Evolutionary conservation across 2,329 filamentous ascomycete genomes (phyloP), one percentile per base, ranked within the genome.

Genomic region (Exophiala bonariae): DNA sequence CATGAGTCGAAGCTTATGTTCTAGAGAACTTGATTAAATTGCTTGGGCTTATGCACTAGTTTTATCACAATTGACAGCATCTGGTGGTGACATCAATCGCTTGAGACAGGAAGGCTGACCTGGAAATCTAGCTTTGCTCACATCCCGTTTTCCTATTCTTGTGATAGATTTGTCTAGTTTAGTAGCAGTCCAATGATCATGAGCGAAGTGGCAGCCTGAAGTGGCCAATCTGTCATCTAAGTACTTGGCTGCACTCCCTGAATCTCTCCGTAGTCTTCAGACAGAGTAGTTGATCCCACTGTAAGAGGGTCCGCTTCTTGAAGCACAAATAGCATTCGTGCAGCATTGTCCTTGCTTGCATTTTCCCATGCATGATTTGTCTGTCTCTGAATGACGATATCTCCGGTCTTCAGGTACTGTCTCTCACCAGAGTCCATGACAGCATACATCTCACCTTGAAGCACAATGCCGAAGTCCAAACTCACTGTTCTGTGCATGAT

Each of bases 401-500:
- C 78, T 2, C 78, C 78, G 3, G 68, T 63, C 34, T 64, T 62
- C 67, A 81, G 62, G 17, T 64, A 45, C 34, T 67, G 66, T 43
- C 62, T 68, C 49, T 74, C 75, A 1, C 78, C 77, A 11, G 72
- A 71, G 45, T 79, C 78, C 6, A 81, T 61, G 3, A 71, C 46
- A 59, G 79, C 66, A 49, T 78, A 74, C 18, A 81, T 56, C 56
- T 71, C 66, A 2, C 78, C 78, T 50, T 80, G 76, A 5, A 81
- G 54, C 2, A 81, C 68, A 36, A 80, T 66, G 1, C 76, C 78
- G 49, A 75, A 80, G 55, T 81, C 78, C 3, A 81, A 61, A 14
- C 69, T 75, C 50, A 75, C 66, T 1, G 77, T 79, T 19, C 77
- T 71, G 54, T 81, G 79, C 68, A 79, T 75, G 13, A 71, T 59